Evolutionary conservation across 192 early-diverging fungal species (phyloP).

Genomic region (Funneliformis mosseae): DNA sequence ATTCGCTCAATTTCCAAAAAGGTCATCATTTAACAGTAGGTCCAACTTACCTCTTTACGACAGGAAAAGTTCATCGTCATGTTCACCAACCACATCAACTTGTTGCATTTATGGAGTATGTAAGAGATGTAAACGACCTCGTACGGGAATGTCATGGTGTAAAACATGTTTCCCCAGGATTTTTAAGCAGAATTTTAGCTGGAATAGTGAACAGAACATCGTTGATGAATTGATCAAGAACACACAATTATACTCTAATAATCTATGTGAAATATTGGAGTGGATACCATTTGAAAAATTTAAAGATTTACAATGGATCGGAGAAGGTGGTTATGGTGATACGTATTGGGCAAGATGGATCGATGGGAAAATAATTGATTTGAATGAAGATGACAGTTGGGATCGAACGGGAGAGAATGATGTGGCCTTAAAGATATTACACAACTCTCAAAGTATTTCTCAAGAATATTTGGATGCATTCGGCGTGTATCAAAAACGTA

Average conservation of each 20-base stretch:
- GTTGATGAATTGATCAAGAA: constrained; percentile 8
- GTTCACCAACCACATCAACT: background rate
- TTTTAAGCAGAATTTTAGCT: background rate
- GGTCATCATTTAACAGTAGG: background rate
- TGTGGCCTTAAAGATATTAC: background rate
- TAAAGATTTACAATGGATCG: background rate
- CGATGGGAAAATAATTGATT: constrained; percentile 2
- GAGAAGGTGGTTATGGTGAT: background rate
- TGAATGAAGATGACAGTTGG: background rate
- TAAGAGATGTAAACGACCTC: background rate
- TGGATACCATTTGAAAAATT: constrained; percentile 22
- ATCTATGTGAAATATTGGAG: background rate
- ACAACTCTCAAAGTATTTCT: background rate
- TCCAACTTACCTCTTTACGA: background rate
- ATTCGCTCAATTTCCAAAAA: background rate
- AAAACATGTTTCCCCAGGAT: background rate
- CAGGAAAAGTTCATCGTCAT: background rate
- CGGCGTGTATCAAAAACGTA: background rate
- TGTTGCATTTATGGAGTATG: background rate
- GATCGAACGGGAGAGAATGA: background rate
- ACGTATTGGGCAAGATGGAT: background rate
- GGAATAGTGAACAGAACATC: background rate
- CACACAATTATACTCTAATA: background rate
- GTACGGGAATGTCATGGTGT: background rate
- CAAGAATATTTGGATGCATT: background rate